Base-by-base conservation (phyloP, 805 yeast species). In the Ogataea ramenticola region DNA sequence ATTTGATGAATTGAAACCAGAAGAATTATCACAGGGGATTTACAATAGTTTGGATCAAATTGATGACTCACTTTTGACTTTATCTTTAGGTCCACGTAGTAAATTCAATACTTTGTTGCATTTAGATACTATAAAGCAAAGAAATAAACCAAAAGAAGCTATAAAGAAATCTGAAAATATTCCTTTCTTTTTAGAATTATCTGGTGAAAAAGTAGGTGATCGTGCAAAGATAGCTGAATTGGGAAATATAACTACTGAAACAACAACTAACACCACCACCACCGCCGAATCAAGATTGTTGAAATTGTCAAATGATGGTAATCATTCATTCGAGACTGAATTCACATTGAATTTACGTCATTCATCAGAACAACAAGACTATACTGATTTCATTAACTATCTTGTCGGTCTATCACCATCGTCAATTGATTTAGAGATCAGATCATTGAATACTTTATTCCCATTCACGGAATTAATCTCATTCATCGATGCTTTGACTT, bases 101-200 rank as follows among this genome's bases (percentile, higher is more conserved):
- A 89, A 87, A 58, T 82, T 86, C 70, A 79, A 75, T 49, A 88
- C 96, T 2, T 66, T 93, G 37, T 61, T 86, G 39, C 82, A 93
- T 60, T 65, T 93, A 51, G 98, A 93, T 54, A 75, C 80, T 7
- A 91, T 93, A 53, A 87, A 80, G 56, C 77, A 75, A 59, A 77
- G 99, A 56, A 89, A 88, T 59, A 91, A 87, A 64, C 97, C 99
- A 20, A 80, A 70, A 42, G 96, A 88, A 59, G 84, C 91, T 1
- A 86, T 93, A 30, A 86, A 86, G 68, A 86, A 81, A 51, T 87
- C 96, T 1, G 85, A 84, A 51, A 74, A 79, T 48, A 79, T 86
- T 0, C 82, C 82, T 15, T 93, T 95, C 62, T 95, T 95, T 70
- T 68, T 93, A 46, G 75, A 79, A 39, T 66, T 83, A 19, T 58